phyloP scores from a whole-genome alignment of 495 filamentous ascomycete species.

The Penicillium subrubescens region DNA sequence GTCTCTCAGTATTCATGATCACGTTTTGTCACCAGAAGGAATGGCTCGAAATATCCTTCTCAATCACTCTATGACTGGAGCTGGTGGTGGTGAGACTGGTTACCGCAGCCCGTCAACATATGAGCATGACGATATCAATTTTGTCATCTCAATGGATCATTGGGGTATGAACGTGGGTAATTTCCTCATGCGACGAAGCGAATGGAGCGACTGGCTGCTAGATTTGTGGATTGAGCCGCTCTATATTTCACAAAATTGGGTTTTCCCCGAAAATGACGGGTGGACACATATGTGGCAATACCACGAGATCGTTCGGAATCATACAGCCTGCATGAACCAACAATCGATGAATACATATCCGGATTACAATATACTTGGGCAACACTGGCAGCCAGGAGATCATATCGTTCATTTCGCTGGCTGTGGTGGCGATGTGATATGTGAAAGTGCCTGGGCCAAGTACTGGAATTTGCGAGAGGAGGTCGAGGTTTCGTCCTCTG shows the following conservation, averaged over 20 bases:
- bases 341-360: slow-evolving; percentile 18
- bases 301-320: slow-evolving; percentile 12
- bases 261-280: slow-evolving; percentile 16
- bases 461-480: slow-evolving; percentile 19
- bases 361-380: slow-evolving; percentile 11
- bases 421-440: slow-evolving; percentile 5
- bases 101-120: slow-evolving; percentile 12
- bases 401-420: slow-evolving; percentile 17
- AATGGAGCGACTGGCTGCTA: slow-evolving; percentile 18
- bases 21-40: slow-evolving; percentile 9
- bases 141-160: slow-evolving; percentile 16
- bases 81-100: slow-evolving; percentile 10
- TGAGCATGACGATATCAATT: slow-evolving; percentile 18
- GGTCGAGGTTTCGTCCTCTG: slow-evolving; percentile 7
- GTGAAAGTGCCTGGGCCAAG: slow-evolving; percentile 9
- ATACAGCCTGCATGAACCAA: slow-evolving; percentile 12
- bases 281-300: slow-evolving; percentile 21
- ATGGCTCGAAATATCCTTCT: slow-evolving; percentile 10
- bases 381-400: slow-evolving; percentile 13
- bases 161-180: slow-evolving; percentile 21
- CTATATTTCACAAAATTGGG: slow-evolving; percentile 19
- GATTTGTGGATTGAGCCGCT: slow-evolving; percentile 19
- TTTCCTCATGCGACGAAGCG: slow-evolving; percentile 17
- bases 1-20: slow-evolving; percentile 14
- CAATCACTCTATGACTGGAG: slow-evolving; percentile 1